Percentiles rank a stretch among this genome's conserved stretches.
These are phyloP conservation scores for Curvularia eragrostidis DNA, from an alignment of 2,329 filamentous ascomycete genomes.

Conservation along the genomic window DNA sequence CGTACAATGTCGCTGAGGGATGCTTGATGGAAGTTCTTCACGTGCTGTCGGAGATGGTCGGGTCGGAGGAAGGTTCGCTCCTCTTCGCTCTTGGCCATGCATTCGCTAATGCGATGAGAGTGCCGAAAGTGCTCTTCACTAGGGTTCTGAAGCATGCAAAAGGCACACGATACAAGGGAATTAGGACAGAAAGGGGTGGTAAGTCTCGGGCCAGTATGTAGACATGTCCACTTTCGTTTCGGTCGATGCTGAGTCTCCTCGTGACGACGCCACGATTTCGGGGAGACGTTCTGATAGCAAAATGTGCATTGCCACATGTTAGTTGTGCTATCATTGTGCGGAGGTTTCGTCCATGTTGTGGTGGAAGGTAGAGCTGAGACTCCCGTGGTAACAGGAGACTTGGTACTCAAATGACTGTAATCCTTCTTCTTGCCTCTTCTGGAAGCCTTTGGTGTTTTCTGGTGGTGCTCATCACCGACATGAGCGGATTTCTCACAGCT, in stretches of 20 bases:
- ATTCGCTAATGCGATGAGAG: constrained; percentile 43
- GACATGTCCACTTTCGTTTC: constrained; percentile 45
- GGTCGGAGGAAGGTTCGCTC: constrained; percentile 45
- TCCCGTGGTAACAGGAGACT: constrained; percentile 19
- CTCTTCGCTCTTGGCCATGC: constrained; percentile 29
- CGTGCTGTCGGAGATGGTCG: constrained; percentile 45
- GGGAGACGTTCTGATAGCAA: constrained; percentile 34
- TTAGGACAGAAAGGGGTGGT: constrained; percentile 15
- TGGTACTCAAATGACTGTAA: constrained; percentile 33
- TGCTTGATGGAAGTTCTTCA: constrained; percentile 42
- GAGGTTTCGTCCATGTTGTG: constrained; percentile 6
- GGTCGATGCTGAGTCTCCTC: constrained; percentile 48
- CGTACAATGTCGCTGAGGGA: constrained; percentile 33
- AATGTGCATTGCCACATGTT: constrained; percentile 48
- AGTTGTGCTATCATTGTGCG: constrained; percentile 11
- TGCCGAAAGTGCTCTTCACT: constrained; percentile 37
- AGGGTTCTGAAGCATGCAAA: constrained; percentile 39
- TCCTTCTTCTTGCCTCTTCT: constrained; percentile 49
- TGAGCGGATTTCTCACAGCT: constrained; percentile 17
- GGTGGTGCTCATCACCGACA: constrained; percentile 3
- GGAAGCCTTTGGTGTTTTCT: constrained; percentile 15
- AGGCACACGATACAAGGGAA: constrained; percentile 31
- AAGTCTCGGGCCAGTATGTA: constrained; percentile 37
- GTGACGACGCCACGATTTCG: constrained; percentile 48
- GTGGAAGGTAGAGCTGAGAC: background rate